phyloP scores from a whole-genome alignment of 2,329 filamentous ascomycete genomes.

The Colletotrichum godetiae region DNA sequence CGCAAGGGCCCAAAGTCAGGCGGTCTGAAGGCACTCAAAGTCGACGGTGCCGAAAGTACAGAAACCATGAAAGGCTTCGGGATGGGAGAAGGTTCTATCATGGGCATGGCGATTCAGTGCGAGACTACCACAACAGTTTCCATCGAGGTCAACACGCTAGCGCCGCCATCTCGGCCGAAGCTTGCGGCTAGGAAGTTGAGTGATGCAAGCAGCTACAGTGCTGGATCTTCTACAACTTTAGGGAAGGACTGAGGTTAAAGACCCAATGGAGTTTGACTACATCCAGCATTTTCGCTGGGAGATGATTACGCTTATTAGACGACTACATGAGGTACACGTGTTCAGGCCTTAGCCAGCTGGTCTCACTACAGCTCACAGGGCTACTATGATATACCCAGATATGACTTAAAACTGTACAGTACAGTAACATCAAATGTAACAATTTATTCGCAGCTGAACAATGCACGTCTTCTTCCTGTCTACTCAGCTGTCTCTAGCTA shows the following conservation, averaged over 20 bases:
- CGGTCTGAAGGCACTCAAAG: slow-evolving; percentile 1
- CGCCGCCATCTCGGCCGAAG: background rate
- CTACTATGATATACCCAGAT: slow-evolving; percentile 9
- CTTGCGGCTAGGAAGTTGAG: slow-evolving; percentile 21
- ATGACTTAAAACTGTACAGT: background rate
- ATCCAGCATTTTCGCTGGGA: background rate
- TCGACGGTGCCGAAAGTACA: slow-evolving; percentile 42
- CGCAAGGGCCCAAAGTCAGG: background rate
- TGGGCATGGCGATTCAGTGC: slow-evolving; percentile 53
- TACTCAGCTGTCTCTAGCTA: background rate
- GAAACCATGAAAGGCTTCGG: slow-evolving; percentile 47
- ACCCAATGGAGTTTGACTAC: background rate
- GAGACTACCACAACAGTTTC: slow-evolving; percentile 56
- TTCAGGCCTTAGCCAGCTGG: background rate
- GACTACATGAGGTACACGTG: background rate
- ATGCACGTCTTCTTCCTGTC: background rate
- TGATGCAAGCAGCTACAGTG: slow-evolving; percentile 3
- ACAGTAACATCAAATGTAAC: background rate
- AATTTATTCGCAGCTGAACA: background rate
- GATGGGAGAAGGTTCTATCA: slow-evolving; percentile 38
- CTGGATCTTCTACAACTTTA: background rate
- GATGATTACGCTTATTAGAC: background rate
- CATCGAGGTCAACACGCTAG: slow-evolving; percentile 45
- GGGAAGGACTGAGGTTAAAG: background rate
- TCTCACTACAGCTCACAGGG: background rate